These are phyloP conservation scores for Calonectria pteridis DNA, from an alignment of 2,329 filamentous ascomycete genomes.

Conservation along the genomic window DNA sequence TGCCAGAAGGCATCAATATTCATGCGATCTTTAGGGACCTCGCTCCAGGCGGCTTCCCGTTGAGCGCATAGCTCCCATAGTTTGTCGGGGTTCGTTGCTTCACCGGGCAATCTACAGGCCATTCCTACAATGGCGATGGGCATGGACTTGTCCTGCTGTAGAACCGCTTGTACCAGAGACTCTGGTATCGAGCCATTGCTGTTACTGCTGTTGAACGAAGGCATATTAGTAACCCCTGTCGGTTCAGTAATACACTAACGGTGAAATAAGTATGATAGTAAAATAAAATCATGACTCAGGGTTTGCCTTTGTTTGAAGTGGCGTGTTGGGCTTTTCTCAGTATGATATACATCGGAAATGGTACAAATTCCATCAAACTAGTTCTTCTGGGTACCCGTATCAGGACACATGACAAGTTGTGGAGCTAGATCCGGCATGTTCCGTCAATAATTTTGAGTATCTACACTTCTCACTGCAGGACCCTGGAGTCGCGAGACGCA, in stretches of 20 bases:
- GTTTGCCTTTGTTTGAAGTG: no score
- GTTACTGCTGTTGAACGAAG: not conserved
- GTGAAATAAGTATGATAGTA: no score
- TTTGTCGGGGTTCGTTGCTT: slow-evolving; percentile 8
- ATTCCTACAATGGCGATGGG: slow-evolving; percentile 15
- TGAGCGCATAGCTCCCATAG: slow-evolving; percentile 12
- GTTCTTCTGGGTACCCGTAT: no score
- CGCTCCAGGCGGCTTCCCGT: not conserved
- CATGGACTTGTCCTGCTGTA: slow-evolving; percentile 4
- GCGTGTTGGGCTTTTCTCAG: no score
- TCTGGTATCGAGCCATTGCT: not conserved
- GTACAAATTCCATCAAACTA: no score
- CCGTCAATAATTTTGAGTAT: not conserved
- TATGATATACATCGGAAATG: no score
- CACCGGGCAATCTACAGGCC: slow-evolving; percentile 5
- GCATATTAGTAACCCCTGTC: not conserved
- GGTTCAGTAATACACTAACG: no score
- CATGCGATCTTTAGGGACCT: slow-evolving; percentile 11
- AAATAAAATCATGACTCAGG: no score
- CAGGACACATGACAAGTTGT: no score
- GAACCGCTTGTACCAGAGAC: not conserved
- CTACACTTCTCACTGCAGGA: not conserved
- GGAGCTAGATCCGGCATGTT: not conserved
- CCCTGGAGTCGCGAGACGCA: not conserved
- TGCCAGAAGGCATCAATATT: slow-evolving; percentile 20